A percentile compares a stretch with the other conserved stretches of the same genome.
phyloP scores from a whole-genome alignment of 2,329 filamentous ascomycete genomes.

The Westerdykella aurantiaca region DNA sequence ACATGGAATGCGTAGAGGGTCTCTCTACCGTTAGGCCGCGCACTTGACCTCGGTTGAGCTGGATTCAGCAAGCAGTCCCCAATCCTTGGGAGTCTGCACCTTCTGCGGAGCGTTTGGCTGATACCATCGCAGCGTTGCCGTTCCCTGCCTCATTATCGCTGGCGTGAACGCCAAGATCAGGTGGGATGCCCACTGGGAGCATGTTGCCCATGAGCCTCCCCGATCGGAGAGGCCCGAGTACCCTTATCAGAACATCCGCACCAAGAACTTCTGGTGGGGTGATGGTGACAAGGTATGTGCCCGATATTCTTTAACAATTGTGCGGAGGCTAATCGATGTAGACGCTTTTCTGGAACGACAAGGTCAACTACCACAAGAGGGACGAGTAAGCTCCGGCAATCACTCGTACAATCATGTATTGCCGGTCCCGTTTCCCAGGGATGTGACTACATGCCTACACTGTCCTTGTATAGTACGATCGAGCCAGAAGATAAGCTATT shows the following conservation, averaged over 20 bases:
- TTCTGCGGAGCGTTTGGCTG: too few species aligned
- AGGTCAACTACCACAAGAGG: constrained; percentile 96
- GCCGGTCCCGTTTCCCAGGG: background rate
- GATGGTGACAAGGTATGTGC: constrained; percentile 80
- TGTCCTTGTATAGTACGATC: background rate
- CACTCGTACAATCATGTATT: background rate
- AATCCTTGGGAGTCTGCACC: too few species aligned
- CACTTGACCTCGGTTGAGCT: too few species aligned
- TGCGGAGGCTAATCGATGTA: constrained; percentile 14
- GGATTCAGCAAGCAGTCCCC: too few species aligned
- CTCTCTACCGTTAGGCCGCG: too few species aligned
- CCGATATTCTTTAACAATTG: background rate
- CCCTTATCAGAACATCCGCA: constrained; percentile 94
- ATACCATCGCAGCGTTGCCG: constrained; percentile 55
- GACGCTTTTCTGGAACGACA: constrained; percentile 74
- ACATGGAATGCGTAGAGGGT: too few species aligned
- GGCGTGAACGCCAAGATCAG: constrained; percentile 80
- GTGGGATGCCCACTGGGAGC: constrained; percentile 96
- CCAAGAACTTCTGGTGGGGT: constrained; percentile 93
- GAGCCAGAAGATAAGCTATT: background rate
- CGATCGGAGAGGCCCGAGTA: constrained; percentile 91
- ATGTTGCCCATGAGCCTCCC: constrained; percentile 78
- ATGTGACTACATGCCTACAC: background rate
- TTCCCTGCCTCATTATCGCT: constrained; percentile 67
- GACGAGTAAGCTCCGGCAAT: constrained; percentile 49